Conservation (phyloP, 345 rosid species). For the Lenwebbia sp. region DNA sequence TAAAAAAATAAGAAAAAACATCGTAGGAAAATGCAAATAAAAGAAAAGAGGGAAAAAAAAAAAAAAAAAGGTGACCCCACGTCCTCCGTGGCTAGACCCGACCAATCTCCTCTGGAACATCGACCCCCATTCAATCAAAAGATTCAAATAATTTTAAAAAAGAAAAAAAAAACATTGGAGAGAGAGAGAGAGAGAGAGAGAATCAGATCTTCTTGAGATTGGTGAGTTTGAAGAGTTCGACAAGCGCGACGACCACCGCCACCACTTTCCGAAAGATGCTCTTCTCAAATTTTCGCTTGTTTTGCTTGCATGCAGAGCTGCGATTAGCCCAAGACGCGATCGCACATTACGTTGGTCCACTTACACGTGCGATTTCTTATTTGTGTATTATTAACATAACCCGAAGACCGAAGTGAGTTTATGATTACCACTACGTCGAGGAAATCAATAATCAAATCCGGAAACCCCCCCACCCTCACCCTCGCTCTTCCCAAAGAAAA, state of each 20-base stretch:
- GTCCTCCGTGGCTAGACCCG: neutral
- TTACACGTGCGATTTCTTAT: neutral
- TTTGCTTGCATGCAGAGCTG: neutral
- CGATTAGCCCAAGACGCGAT: constrained; percentile 26
- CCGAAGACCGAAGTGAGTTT: neutral
- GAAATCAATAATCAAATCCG: neutral
- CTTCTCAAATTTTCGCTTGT: neutral
- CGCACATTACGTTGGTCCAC: neutral
- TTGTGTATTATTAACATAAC: neutral
- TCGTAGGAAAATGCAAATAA: neutral
- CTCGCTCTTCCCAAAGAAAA: neutral
- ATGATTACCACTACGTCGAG: neutral
- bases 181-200: constrained; percentile 5
- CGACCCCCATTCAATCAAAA: constrained; percentile 26
- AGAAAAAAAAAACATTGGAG: neutral
- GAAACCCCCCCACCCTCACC: neutral
- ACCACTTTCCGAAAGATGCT: constrained; percentile 89
- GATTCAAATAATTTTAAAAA: constrained; percentile 30
- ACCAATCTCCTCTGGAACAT: constrained; percentile 17
- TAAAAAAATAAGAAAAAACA: neutral
- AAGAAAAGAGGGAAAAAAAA: neutral
- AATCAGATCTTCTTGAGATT: constrained; percentile 19
- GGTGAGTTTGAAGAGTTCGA: constrained; percentile 7
- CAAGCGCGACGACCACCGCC: constrained; percentile 36
- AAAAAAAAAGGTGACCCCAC: constrained; percentile 17